Percentiles rank a stretch among this genome's conserved stretches.
Conservation (phyloP, 495 filamentous ascomycete genomes). For the Annulohypoxylon maeteangense region DNA sequence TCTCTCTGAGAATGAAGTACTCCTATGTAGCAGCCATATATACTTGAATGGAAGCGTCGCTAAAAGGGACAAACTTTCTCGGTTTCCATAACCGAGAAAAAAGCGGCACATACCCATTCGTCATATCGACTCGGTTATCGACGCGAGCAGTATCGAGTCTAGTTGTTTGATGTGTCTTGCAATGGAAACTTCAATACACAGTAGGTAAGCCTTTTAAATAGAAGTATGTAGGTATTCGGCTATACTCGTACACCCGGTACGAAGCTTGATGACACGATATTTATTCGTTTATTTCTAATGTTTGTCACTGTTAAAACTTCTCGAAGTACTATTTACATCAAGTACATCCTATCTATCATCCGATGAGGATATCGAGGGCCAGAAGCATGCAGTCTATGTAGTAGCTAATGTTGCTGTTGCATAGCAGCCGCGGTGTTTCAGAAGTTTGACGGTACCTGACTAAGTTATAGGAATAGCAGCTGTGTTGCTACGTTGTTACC, state of each 20-base stretch:
- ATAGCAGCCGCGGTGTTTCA: background rate
- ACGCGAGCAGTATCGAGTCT: no score
- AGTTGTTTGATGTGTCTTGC: no score
- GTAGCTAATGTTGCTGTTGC: background rate
- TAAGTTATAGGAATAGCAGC: background rate
- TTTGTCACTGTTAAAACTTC: no score
- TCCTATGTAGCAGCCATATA: no score
- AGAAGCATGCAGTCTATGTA: background rate
- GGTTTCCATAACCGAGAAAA: background rate
- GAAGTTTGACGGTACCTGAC: background rate
- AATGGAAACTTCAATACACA: no score
- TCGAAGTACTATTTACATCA: background rate
- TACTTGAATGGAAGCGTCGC: background rate
- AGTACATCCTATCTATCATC: background rate
- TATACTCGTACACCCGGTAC: no score
- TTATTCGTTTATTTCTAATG: background rate
- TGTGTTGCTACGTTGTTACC: background rate
- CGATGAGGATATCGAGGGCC: background rate
- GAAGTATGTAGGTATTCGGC: no score
- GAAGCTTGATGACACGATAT: no score
- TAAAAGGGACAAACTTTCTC: background rate
- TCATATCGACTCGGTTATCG: background rate
- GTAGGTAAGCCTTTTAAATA: no score
- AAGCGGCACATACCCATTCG: background rate
- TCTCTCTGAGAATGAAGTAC: no score